Conservation (phyloP, 2,329 filamentous ascomycete species). For the Sporothrix protearum region DNA sequence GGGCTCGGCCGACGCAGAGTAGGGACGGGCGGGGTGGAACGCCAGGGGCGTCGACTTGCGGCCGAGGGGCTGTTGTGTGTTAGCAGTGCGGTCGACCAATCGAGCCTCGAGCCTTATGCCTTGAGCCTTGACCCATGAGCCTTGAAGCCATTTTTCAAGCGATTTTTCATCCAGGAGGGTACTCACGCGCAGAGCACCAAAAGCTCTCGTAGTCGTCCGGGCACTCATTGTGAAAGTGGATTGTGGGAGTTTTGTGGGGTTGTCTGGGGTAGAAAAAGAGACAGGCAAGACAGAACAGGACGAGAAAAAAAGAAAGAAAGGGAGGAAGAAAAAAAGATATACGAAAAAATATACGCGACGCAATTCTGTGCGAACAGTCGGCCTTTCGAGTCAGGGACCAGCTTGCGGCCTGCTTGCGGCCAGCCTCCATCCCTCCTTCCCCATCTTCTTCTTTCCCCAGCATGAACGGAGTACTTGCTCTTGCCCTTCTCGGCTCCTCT, state of each 20-base stretch:
- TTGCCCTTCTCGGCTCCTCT: conserved; percentile 14
- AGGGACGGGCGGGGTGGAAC: conserved; percentile 48
- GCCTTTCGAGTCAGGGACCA: conserved; percentile 9
- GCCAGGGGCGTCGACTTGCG: conserved; percentile 24
- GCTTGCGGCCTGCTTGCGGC: not conserved
- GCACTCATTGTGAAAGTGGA: conserved; percentile 24
- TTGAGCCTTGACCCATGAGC: too few relatives aligned
- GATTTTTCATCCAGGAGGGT: not conserved
- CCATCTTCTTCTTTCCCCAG: not conserved
- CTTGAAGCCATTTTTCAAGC: not conserved
- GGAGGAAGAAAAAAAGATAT: not conserved
- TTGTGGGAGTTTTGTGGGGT: not conserved
- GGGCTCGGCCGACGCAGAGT: conserved; percentile 74
- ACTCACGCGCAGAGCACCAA: conserved; percentile 28
- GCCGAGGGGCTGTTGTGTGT: not conserved
- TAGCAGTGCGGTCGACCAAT: not conserved
- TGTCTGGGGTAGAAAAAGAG: not conserved
- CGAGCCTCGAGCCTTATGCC: too few relatives aligned
- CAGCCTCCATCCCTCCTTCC: conserved; percentile 1
- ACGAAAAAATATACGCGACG: not conserved
- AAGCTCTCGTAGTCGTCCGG: conserved; percentile 26
- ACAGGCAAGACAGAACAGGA: not conserved
- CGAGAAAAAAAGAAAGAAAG: not conserved
- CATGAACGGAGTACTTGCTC: not conserved
- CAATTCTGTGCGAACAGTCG: not conserved